Conservation (phyloP, 331 rosid genomes). For the Stylosanthes scabra region DNA sequence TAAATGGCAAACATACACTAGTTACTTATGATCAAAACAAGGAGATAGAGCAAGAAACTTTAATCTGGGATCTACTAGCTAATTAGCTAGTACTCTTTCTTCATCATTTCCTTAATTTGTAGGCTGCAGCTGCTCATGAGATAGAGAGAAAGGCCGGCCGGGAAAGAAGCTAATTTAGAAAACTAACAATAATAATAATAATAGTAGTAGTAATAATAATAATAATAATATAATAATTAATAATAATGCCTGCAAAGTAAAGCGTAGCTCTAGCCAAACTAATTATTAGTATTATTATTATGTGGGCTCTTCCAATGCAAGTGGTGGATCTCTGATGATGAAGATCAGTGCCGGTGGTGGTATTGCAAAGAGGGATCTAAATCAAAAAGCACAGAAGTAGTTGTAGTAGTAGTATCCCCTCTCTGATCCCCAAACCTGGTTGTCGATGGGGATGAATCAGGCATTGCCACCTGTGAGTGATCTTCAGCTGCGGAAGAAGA, state of each 20-base stretch:
- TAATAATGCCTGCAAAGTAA: conserved; percentile 37
- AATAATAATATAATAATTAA: not conserved
- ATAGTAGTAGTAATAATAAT: no score
- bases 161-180: no score
- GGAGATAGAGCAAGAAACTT: conserved; percentile 21
- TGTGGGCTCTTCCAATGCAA: conserved; percentile 11
- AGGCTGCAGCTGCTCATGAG: not conserved
- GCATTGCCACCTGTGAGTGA: conserved; percentile 24
- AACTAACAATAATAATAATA: no score
- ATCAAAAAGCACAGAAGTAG: conserved; percentile 62
- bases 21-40: conserved; percentile 25
- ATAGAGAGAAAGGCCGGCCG: not conserved
- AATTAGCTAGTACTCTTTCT: no score
- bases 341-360: conserved; percentile 5
- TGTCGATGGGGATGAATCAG: conserved; percentile 37
- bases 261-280: conserved; percentile 21
- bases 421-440: conserved; percentile 50
- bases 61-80: no score
- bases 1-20: conserved; percentile 33
- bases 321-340: not conserved
- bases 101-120: conserved; percentile 2
- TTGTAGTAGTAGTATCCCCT: conserved; percentile 42
- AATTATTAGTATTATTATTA: conserved; percentile 13
- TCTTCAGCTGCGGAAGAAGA: conserved; percentile 32
- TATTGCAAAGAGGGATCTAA: conserved; percentile 52